Evolutionary conservation across 1,139 yeast genomes (phyloP).

Genomic region (Candida freyschussii): DNA sequence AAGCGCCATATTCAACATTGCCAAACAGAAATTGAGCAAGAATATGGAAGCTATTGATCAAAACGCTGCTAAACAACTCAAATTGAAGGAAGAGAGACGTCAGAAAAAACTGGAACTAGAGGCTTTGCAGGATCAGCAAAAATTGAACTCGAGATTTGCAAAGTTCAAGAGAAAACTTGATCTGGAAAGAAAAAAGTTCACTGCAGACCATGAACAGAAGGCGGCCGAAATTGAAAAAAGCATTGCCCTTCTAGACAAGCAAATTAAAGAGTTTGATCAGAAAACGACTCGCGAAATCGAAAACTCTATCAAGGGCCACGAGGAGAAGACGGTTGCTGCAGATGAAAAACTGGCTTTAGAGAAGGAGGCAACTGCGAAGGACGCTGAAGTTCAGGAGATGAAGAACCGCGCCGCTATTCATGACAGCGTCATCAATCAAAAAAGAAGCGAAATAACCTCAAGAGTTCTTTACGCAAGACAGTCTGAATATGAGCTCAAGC

Average conservation of each 20-base stretch:
- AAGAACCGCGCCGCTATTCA: constrained; percentile 16
- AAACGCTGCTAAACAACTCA: constrained; percentile 22
- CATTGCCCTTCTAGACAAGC: constrained; percentile 22
- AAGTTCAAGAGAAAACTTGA: constrained; percentile 26
- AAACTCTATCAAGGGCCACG: constrained; percentile 19
- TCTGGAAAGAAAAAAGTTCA: constrained; percentile 19
- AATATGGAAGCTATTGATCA: constrained; percentile 19
- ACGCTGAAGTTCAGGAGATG: constrained; percentile 17
- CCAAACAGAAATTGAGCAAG: constrained; percentile 19
- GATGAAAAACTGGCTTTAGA: constrained; percentile 22
- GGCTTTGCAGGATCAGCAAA: constrained; percentile 22
- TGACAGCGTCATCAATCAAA: constrained; percentile 20
- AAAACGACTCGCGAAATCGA: constrained; percentile 26
- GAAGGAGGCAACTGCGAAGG: constrained; percentile 15
- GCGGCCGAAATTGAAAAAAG: constrained; percentile 30
- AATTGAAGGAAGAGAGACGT: constrained; percentile 19
- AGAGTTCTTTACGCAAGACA: constrained; percentile 24
- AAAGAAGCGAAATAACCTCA: constrained; percentile 21
- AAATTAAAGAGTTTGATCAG: constrained; percentile 23
- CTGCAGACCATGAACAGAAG: constrained; percentile 23
- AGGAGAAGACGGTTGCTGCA: constrained; percentile 16
- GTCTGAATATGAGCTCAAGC: constrained; percentile 22
- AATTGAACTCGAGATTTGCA: constrained; percentile 22
- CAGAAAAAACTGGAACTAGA: constrained; percentile 23
- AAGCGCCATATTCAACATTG: constrained; percentile 24